phyloP scores from a whole-genome alignment of 2,329 filamentous ascomycete species.

The Scytalidium sp. region DNA sequence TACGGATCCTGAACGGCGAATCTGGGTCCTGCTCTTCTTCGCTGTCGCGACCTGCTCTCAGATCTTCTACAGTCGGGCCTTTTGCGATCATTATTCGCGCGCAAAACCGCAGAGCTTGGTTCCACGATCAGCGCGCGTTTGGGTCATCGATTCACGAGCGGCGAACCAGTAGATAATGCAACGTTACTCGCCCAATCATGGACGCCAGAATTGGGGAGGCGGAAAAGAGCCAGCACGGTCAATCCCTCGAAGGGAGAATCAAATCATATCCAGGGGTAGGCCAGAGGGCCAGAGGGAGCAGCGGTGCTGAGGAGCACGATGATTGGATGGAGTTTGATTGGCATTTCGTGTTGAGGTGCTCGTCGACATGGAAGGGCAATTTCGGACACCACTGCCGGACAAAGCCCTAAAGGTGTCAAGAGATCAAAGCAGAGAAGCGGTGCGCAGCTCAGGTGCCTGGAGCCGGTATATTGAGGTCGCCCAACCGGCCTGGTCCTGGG shows the following conservation, averaged over 20 bases:
- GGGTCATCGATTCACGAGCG: background rate
- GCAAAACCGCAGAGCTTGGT: background rate
- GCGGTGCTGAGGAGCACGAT: background rate
- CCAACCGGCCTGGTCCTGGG: too few relatives aligned
- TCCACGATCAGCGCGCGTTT: background rate
- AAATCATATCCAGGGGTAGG: too few relatives aligned
- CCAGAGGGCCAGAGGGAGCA: background rate
- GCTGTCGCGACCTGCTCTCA: background rate
- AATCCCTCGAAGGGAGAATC: too few relatives aligned
- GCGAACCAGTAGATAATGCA: background rate
- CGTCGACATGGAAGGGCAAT: background rate
- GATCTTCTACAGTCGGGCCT: background rate
- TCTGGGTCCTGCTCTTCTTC: background rate
- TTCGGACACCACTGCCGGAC: background rate
- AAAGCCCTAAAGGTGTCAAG: background rate
- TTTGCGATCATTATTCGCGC: background rate
- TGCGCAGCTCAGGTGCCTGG: background rate
- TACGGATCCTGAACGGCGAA: too few relatives aligned
- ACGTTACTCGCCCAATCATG: background rate
- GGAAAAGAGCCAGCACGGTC: background rate
- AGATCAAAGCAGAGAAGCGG: background rate
- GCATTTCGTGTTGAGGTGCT: background rate
- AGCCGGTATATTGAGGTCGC: too few relatives aligned
- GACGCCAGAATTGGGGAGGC: background rate
- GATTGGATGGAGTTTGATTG: background rate